Conservation (phyloP, 257 asterid genomes). For the Catharanthus roseus region DNA sequence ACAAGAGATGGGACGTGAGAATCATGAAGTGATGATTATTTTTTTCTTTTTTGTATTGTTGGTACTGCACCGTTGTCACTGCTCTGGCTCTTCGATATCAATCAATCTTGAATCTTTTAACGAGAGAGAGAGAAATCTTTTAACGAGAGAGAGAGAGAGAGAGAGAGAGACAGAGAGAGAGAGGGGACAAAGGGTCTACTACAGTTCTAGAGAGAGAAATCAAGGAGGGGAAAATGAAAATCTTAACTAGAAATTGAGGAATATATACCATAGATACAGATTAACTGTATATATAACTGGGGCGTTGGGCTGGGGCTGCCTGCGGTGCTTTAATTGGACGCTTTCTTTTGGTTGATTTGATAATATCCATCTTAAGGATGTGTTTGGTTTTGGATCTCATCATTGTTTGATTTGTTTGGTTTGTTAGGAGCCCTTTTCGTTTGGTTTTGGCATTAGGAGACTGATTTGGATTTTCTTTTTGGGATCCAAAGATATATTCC, state of each 20-base stretch:
- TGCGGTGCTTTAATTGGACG: constrained; percentile 29
- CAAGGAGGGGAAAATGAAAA: background rate
- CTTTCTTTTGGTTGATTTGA: background rate
- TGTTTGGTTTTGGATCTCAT: constrained; percentile 8
- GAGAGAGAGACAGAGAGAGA: background rate
- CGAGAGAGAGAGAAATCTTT: too few species aligned
- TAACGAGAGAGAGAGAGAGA: constrained; percentile 3
- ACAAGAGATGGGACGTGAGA: constrained; percentile 62
- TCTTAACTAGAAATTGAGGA: constrained; percentile 5
- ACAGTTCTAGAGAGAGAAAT: background rate
- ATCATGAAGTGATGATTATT: constrained; percentile 44
- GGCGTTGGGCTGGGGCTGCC: too few species aligned
- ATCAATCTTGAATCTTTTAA: too few species aligned
- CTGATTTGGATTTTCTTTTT: background rate
- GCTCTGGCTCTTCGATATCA: constrained; percentile 9
- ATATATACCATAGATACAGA: too few species aligned
- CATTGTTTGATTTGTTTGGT: background rate
- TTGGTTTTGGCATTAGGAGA: background rate
- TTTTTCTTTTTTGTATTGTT: constrained; percentile 1
- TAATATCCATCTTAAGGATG: background rate
- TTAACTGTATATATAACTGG: too few species aligned
- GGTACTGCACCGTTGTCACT: background rate
- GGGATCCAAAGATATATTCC: background rate
- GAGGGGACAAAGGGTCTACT: background rate
- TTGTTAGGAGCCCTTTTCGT: background rate